Evolutionary conservation across 371 early-diverging fungal species (phyloP), one percentile per base, ranked within the genome.

Genomic region (Lichtheimia corymbifera): DNA sequence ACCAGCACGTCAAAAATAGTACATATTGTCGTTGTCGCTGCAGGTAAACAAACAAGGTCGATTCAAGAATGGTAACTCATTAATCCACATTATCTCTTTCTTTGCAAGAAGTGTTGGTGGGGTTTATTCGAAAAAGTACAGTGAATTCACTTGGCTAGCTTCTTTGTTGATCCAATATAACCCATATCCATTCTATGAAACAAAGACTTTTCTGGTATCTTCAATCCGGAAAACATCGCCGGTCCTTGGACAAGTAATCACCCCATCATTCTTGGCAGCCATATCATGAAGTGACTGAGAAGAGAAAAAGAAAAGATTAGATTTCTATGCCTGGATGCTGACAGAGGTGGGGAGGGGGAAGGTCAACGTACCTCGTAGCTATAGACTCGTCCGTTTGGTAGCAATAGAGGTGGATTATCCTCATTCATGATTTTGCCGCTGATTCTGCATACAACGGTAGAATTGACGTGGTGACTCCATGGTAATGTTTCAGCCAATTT

Each of bases 351-450:
- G n/a, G n/a, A n/a, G n/a, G n/a, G n/a, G n/a, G n/a, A n/a, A n/a
- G 9, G 22, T 58, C 20, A 82, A 47, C 67, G 69, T 73, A 89
- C 93, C 72, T 85, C 71, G 15, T 68, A 75, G 20, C 95, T 95
- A 69, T 97, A 98, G 3, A 96, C 97, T 51, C 90, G 85, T 44
- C 98, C 97, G 72, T 97, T 97, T 13, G 97, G 97, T 62, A 97
- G 76, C 5, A 91, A 87, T 93, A 98, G 88, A 0, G 97, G 97
- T 49, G 92, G 88, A 64, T 98, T 98, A 72, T 95, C 87, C 67
- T 93, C 97, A 66, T 97, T 89, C 93, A 97, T 96, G 24, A 91
- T 88, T 30, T 73, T 77, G 18, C 96, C 96, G 27, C 91, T 88
- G 24, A 96, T 86, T 15, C 93, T 85, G 74, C 98, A 97, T 13